Base-by-base conservation (phyloP, 2,329 filamentous ascomycete species). In the Cercospora canescens region DNA sequence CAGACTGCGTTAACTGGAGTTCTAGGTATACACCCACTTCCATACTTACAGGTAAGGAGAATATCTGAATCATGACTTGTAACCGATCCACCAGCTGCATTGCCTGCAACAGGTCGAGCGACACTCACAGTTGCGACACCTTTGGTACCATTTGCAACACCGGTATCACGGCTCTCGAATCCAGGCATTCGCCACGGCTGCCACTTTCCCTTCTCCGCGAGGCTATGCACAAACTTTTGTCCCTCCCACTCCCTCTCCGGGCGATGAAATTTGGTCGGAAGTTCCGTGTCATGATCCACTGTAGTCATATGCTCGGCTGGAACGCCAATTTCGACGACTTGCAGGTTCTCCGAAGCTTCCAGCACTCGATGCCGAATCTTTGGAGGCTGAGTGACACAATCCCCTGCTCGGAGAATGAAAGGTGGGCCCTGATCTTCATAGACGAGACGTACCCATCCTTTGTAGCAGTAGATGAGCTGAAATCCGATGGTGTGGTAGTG, bases 321-420 rank as follows among this genome's bases (percentile, higher is more conserved):
- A 16, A 68, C 66, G 6, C 66, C 66, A 18, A 68, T 45, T 28
- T 68, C 66, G 14, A 68, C 32, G 8, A 68, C 66, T n/a, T 68
- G 60, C 34, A 68, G 30, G 16, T 65, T 65, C 24, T 62, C 60
- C 14, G 54, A 55, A 21, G 54, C 24, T 28, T 68, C 66, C 39
- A 68, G 21, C 1, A 68, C 66, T 8, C 66, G 48, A 65, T 68
- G 66, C 12, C 66, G 18, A n/a, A 68, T 68, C 57, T 62, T 56
- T 2, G 66, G 66, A 30, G 66, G 66, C 18, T 68, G 66, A 21
- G 63, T 68, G 4, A 68, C 66, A 59, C 66, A 68, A 59, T 68
- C 66, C 1, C 66, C 66, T 7, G 66, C 66, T 16, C 18, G 21
- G 7, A 68, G 66, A 18, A 63, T 64, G 57, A 68, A 68, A 7